Evolutionary conservation across 2,329 filamentous ascomycete species (phyloP), one percentile per base, ranked within the genome.

Genomic region (Chrysoporthe austroafricana): DNA sequence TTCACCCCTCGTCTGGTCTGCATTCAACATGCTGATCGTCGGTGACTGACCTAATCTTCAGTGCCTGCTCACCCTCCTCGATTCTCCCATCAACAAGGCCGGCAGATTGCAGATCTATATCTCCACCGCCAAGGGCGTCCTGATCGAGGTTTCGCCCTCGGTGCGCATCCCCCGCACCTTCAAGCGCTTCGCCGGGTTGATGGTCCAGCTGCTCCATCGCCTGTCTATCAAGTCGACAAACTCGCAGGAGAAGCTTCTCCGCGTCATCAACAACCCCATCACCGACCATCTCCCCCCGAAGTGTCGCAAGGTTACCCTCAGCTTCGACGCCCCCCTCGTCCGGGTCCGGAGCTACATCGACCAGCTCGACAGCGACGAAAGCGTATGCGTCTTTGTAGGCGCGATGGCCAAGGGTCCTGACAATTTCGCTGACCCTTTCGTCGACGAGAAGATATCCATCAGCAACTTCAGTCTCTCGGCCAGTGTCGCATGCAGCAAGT

Each of bases 401-500:
- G 96, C 96, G 74, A 99, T 99, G 95, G 96, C 96, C 69, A 98
- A 98, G 83, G 96, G 96, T 21, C 88, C 90, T 65, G 96, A 99
- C 78, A 95, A 93, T 80, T 99, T 99, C 78, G 96, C 96, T 71
- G 96, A 99, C 77, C 87, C 88, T 52, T 93, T 92, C 80, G 96
- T 98, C 75, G 95, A 98, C 77, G 96, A 99, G 82, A 93, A 96
- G 76, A 98, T 99, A 77, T 93, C 92, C 74, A 98, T 99, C 82
- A 98, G 95, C 85, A 97, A 97, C 80, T 99, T 92, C 86, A 97
- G 94, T 76, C 86, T 99, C 71, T 97, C 93, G 76, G 96, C 96
- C 70, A 98, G 95, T 83, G 96, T 99, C 70, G 95, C 96, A 56
- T 99, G 96, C 86, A 97, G 95, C 88, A 99, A 98, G 81, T 98